Base-by-base conservation (phyloP, 441 rosid species). In the Kokia cookei region DNA sequence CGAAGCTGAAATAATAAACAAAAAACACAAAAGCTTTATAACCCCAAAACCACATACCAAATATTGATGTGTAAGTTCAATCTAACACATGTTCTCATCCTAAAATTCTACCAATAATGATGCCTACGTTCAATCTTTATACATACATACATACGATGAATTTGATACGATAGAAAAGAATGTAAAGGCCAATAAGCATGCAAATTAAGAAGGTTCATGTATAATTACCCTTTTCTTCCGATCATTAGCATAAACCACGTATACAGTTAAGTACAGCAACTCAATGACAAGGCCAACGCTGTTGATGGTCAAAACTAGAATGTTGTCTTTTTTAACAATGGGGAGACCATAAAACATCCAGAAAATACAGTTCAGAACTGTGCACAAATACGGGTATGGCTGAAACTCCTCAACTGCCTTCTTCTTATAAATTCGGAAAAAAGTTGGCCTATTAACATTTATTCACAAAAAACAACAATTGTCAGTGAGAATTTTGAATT, bases 301-400 rank as follows among this genome's bases (percentile, higher is more conserved):
- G 48, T 92, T 94, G 73, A 91, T 92, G 60, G 94, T 89, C 78
- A 81, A 51, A 0, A 94, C 97, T 0, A 94, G 91, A 24, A 82
- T n/a, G 82, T 88, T 92, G 53, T 92, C 90, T 0, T 87, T 85
- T 1, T 75, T 82, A 17, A 94, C 93, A 11, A 89, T 5, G 1
- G 98, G 98, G 10, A 91, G 73, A 3, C 98, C 97, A 5, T 94
- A 94, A 55, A 87, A 77, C 0, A 91, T 55, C 97, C 97, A 94
- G 2, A 86, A 47, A 86, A 75, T 40, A 71, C 98, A 94, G 59
- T 94, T 94, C 83, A 88, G 65, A 14, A 84, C 79, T 0, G 97
- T 83, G 0, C 84, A 81, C 1, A 91, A 61, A 29, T 94, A 94
- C 0, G 97, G 97, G 43, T 82, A 78, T 17, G 78, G 80, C 59